Evolutionary conservation across 2,329 filamentous ascomycete genomes (phyloP).

Genomic region (Didymella keratinophila): DNA sequence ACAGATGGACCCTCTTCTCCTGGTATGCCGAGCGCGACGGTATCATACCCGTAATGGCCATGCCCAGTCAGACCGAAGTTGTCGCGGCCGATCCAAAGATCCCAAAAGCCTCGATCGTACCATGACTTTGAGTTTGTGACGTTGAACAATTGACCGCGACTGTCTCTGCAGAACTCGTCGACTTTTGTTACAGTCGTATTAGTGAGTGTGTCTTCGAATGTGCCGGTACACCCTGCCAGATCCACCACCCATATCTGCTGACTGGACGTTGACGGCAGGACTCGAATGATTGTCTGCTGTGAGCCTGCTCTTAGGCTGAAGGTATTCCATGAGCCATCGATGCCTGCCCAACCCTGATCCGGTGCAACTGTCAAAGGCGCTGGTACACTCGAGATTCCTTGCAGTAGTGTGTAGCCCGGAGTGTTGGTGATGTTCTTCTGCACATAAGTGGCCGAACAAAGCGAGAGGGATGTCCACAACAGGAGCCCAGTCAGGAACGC

Average conservation of each 20-base stretch:
- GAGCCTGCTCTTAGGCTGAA: conserved; percentile 67
- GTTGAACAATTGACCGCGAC: conserved; percentile 68
- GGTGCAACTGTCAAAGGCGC: conserved; percentile 46
- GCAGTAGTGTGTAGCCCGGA: conserved; percentile 29
- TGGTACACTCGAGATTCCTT: conserved; percentile 35
- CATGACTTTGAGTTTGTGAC: conserved; percentile 64
- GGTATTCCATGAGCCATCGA: conserved; percentile 68
- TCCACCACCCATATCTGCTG: conserved; percentile 75
- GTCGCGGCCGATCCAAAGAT: conserved; percentile 61
- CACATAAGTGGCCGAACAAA: conserved; percentile 30
- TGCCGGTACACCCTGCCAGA: conserved; percentile 40
- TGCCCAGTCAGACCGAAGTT: conserved; percentile 67
- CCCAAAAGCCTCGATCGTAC: conserved; percentile 66
- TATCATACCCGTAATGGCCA: conserved; percentile 69
- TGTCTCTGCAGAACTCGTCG: conserved; percentile 57
- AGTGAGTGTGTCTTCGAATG: conserved; percentile 57
- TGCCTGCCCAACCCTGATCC: conserved; percentile 50
- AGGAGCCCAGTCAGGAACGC: conserved; percentile 26
- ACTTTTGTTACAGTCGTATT: conserved; percentile 34
- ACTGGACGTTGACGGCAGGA: conserved; percentile 70
- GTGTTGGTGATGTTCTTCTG: conserved; percentile 35
- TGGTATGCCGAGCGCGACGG: conserved; percentile 51
- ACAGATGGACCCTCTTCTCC: conserved; percentile 53
- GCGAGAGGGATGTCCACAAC: conserved; percentile 26
- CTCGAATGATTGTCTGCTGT: conserved; percentile 62